Evolutionary conservation across 2,329 filamentous ascomycete genomes (phyloP), one percentile per base, ranked within the genome.

Genomic region (Catunica adiposa): DNA sequence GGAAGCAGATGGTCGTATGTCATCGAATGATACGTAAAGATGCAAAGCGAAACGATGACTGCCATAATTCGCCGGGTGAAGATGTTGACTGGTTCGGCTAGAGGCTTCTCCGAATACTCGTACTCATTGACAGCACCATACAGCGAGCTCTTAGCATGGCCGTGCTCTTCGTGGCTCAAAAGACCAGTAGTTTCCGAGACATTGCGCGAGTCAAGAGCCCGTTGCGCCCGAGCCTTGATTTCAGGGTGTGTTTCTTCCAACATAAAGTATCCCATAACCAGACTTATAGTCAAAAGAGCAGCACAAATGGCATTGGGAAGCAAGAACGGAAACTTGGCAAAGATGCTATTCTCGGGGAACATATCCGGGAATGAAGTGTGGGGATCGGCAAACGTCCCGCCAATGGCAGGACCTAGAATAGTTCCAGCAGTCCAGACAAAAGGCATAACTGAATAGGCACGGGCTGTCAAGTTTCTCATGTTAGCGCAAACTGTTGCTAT

Each of bases 21-120:
- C 89, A 96, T 96, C 38, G 84, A 88, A 69, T 96, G 89, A 66
- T 94, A 94, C 3, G 88, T 92, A 70, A 94, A 95, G 60, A 96
- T 86, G 47, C 84, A 86, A 51, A 96, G 71, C 1, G 89, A 84
- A n/a, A 88, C 64, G 40, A 92, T 80, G 54, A 95, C 78, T 14
- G 59, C 23, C 26, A 58, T 55, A 26, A 60, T 59, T 22, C 54
- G 50, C 31, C 52, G 51, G 6, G 55, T 60, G 38, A 59, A 60
- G 22, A 60, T 59, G 29, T 46, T 22, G 22, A 29, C 46, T n/a
- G 40, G 40, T 20, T 25, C 37, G n/a, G 26, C 25, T 20, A 22
- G 8, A 15, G 22, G 17, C 40, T 44, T 44, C 20, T 44, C 92
- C 82, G 25, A 44, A 3, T n/a, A 44, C 11, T 44, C 15, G 40